These are phyloP conservation scores for Penicillium sp. DNA, from an alignment of 2,329 filamentous ascomycete genomes.

Conservation along the genomic window DNA sequence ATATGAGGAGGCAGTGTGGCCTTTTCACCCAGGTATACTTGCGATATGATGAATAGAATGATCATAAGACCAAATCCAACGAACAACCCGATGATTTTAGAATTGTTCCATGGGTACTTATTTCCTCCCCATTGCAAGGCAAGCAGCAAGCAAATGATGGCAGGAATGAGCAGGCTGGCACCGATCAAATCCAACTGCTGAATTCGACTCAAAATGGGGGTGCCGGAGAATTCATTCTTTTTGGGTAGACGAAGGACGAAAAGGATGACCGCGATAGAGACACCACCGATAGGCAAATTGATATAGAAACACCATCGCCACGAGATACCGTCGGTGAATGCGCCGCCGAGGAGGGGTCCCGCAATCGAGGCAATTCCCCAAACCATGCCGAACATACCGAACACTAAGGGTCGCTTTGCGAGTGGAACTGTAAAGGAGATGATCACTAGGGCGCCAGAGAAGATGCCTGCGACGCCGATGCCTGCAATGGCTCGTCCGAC, in stretches of 20 bases:
- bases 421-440: slow-evolving; percentile 53
- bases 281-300: slow-evolving; percentile 48
- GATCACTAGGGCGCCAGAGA: slow-evolving; percentile 34
- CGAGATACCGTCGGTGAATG: slow-evolving; percentile 47
- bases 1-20: slow-evolving; percentile 57
- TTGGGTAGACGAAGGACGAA: slow-evolving; percentile 52
- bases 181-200: slow-evolving; percentile 46
- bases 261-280: slow-evolving; percentile 52
- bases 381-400: slow-evolving; percentile 57
- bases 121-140: slow-evolving; percentile 33
- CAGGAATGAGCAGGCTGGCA: slow-evolving; percentile 35
- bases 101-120: slow-evolving; percentile 29
- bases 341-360: slow-evolving; percentile 49
- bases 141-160: slow-evolving; percentile 29
- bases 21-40: slow-evolving; percentile 53
- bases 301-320: slow-evolving; percentile 50
- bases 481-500: slow-evolving; percentile 43
- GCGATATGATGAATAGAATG: slow-evolving; percentile 49
- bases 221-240: slow-evolving; percentile 10
- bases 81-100: slow-evolving; percentile 28
- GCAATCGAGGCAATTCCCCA: slow-evolving; percentile 59
- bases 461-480: slow-evolving; percentile 41
- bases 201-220: slow-evolving; percentile 26
- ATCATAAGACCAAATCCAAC: slow-evolving; percentile 32
- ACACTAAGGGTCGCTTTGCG: slow-evolving; percentile 53